Conservation (phyloP, 2,329 filamentous ascomycete species). For the Aspergillus neoniger region DNA sequence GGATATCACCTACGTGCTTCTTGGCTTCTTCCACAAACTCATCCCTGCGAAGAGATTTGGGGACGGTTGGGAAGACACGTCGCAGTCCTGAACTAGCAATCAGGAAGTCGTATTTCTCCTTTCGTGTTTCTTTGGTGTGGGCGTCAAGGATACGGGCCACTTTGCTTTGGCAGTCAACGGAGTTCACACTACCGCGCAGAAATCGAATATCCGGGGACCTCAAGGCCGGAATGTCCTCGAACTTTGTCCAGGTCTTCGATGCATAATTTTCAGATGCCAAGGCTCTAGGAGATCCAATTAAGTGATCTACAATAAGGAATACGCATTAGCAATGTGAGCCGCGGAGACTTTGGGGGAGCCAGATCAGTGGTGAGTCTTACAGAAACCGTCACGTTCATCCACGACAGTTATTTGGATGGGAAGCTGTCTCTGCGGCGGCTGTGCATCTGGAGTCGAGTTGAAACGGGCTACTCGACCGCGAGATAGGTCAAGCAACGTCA, state of each 20-base stretch:
- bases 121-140: slow-evolving; percentile 45
- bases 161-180: slow-evolving; percentile 62
- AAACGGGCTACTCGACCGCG: slow-evolving; percentile 57
- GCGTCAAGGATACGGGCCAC: slow-evolving; percentile 58
- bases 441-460: slow-evolving; percentile 26
- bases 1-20: slow-evolving; percentile 37
- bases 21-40: slow-evolving; percentile 31
- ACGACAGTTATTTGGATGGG: slow-evolving; percentile 71
- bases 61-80: slow-evolving; percentile 71
- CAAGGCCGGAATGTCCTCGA: slow-evolving; percentile 66
- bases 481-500: slow-evolving; percentile 68
- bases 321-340: too few relatives aligned
- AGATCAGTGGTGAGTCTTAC: slow-evolving; percentile 45
- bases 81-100: slow-evolving; percentile 70
- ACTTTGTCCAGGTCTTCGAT: slow-evolving; percentile 70
- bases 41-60: slow-evolving; percentile 55
- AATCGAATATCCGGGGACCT: slow-evolving; percentile 63
- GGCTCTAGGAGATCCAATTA: slow-evolving; percentile 74
- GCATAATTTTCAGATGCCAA: slow-evolving; percentile 66
- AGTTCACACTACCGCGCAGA: slow-evolving; percentile 65
- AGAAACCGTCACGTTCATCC: slow-evolving; percentile 81
- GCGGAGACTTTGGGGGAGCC: background rate
- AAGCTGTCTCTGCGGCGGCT: slow-evolving; percentile 44
- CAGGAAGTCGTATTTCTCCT: slow-evolving; percentile 69
- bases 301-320: slow-evolving; percentile 58